These are phyloP conservation scores for Yamadazyma scolyti DNA, from an alignment of 805 yeast genomes.

Conservation along the genomic window DNA sequence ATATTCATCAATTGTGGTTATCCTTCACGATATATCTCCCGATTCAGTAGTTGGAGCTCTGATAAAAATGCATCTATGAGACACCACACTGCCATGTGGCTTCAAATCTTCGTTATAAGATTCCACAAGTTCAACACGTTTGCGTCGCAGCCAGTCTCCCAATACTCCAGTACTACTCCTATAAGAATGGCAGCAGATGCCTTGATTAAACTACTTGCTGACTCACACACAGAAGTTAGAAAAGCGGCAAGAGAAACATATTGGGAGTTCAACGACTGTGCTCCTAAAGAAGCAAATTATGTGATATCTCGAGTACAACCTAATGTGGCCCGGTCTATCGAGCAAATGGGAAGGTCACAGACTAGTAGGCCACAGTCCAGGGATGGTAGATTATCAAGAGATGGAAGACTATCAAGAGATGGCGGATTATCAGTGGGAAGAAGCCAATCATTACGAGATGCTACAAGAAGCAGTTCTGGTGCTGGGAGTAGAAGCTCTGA, in stretches of 20 bases:
- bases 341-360: no score
- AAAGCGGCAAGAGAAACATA: slow-evolving; percentile 68
- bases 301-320: slow-evolving; percentile 39
- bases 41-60: slow-evolving; percentile 46
- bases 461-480: no score
- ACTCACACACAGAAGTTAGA: slow-evolving; percentile 78
- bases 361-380: no score
- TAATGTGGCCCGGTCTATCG: slow-evolving; percentile 47
- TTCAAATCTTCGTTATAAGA: slow-evolving; percentile 56
- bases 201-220: slow-evolving; percentile 60
- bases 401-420: no score
- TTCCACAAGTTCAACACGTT: slow-evolving; percentile 33
- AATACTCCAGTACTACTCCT: slow-evolving; percentile 1
- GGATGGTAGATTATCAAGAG: no score
- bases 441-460: no score
- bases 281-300: slow-evolving; percentile 49
- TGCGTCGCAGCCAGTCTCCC: slow-evolving; percentile 1
- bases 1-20: slow-evolving; percentile 55
- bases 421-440: no score
- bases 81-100: slow-evolving; percentile 64
- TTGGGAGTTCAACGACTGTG: slow-evolving; percentile 62
- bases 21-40: slow-evolving; percentile 47
- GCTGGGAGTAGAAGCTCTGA: no score
- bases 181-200: slow-evolving; percentile 40
- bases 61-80: slow-evolving; percentile 77